Base-by-base conservation (phyloP, 371 early-diverging fungal species). In the Globomyces sp. region DNA sequence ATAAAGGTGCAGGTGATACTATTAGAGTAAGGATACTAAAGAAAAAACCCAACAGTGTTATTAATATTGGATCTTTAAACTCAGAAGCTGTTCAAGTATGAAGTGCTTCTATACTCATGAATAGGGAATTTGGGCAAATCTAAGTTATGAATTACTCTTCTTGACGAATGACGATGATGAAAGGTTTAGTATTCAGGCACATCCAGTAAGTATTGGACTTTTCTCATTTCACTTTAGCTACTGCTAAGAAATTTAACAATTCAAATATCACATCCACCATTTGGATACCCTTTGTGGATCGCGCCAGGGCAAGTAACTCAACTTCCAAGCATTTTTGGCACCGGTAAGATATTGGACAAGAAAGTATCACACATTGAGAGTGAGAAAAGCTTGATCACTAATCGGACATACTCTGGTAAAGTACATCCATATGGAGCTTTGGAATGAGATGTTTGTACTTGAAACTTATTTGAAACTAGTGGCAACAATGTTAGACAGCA, bases 151-250 rank as follows among this genome's bases (percentile, higher is more conserved):
- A 61, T 53, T 80, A 61, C 67, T 76, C 57, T 77, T 74, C 70
- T 55, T 80, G 44, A 77, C 80, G 6, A 80, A 80, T 57, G 80
- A 80, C 49, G 80, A 80, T 57, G 80, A 80, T 50, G 78, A 80
- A 70, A 68, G 80, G 57, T 76, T 76, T 64, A 77, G 78, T 46
- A 77, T 80, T 43, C 80, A 80, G 58, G 80, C 80, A 3, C 80
- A 80, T 58, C 57, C 71, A 50, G 72, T 74, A 66, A 36, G 51
- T 46, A 3, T 34, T 34, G 11, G 4, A 53, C 24, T 24, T 24
- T 24, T 24, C 24, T 24, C 24, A 24, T 24, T 24, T 63, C 10
- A 47, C 10, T 40, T 1, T 41, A 71, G 70, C 41, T 13, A 13
- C 67, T 76, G 11, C 65, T 80, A 36, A 72, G 80, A 10, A 80